Evolutionary conservation across 768 basidiomycete genomes (phyloP).

Genomic region (Termitomyces titanicus): DNA sequence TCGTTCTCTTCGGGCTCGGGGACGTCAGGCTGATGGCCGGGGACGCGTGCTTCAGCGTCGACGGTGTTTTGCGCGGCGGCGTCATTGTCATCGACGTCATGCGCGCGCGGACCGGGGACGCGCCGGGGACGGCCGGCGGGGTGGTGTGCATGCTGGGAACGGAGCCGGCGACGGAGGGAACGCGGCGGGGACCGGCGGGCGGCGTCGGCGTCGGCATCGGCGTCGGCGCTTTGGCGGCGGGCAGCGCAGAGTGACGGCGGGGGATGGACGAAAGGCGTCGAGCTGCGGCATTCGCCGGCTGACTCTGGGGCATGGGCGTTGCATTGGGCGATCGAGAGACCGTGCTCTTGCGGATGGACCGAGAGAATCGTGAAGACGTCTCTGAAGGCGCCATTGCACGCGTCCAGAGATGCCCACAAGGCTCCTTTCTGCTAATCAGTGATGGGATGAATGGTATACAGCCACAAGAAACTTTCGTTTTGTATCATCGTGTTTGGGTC

Average conservation of each 20-base stretch:
- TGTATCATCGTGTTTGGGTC: too few species aligned
- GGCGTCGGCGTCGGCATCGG: background rate
- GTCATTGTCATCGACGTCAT: too few species aligned
- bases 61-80: too few species aligned
- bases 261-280: slow-evolving; percentile 30
- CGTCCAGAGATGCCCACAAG: background rate
- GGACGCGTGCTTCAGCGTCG: slow-evolving; percentile 24
- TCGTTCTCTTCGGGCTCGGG: too few species aligned
- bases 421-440: too few species aligned
- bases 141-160: slow-evolving; percentile 18
- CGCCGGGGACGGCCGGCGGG: slow-evolving; percentile 14
- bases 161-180: slow-evolving; percentile 24
- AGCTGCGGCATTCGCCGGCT: slow-evolving; percentile 20
- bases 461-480: too few species aligned
- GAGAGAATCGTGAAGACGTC: slow-evolving; percentile 49
- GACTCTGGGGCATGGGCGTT: slow-evolving; percentile 45
- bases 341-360: slow-evolving; percentile 49
- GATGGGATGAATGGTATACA: too few species aligned
- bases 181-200: slow-evolving; percentile 18
- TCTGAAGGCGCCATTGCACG: slow-evolving; percentile 38
- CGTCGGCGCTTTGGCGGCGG: background rate
- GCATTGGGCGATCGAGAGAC: slow-evolving; percentile 45
- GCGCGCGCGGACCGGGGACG: slow-evolving; percentile 21
- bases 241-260: slow-evolving; percentile 35
- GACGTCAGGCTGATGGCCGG: slow-evolving; percentile 37